A percentile compares a stretch with the other conserved stretches of the same genome.
Evolutionary conservation across 192 early-diverging fungal genomes (phyloP).

Genomic region (Endogone sp.): DNA sequence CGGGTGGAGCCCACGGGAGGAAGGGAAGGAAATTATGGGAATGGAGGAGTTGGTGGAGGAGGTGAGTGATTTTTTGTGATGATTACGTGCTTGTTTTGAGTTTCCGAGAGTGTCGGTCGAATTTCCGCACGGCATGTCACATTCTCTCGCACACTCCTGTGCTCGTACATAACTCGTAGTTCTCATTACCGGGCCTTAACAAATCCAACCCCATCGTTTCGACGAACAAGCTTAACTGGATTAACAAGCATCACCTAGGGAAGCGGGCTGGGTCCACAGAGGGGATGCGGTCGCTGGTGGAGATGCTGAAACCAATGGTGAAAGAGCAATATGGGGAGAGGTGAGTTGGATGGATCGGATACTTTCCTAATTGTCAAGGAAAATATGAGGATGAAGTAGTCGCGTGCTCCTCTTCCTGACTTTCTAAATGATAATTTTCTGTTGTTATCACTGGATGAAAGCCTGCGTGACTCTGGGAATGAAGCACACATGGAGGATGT

Average conservation of each 20-base stretch:
- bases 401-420: no score
- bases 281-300: constrained; percentile 37
- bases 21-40: constrained; percentile 59
- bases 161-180: constrained; percentile 29
- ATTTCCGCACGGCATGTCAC: no score
- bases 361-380: neutral
- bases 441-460: neutral
- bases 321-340: constrained; percentile 12
- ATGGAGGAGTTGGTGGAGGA: constrained; percentile 54
- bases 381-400: no score
- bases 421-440: neutral
- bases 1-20: constrained; percentile 67
- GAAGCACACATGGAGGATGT: constrained; percentile 13
- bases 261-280: constrained; percentile 33
- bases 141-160: no score
- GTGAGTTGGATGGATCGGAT: constrained; percentile 10
- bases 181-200: constrained; percentile 55
- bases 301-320: constrained; percentile 29
- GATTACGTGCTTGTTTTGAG: neutral
- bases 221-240: constrained; percentile 65
- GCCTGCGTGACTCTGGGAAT: neutral
- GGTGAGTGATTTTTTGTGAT: no score
- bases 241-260: constrained; percentile 69
- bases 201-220: constrained; percentile 61
- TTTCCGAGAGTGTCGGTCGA: no score